Evolutionary conservation across 306 rosid genomes (phyloP), one percentile per base, ranked within the genome.

Genomic region (Cajanus cajan): DNA sequence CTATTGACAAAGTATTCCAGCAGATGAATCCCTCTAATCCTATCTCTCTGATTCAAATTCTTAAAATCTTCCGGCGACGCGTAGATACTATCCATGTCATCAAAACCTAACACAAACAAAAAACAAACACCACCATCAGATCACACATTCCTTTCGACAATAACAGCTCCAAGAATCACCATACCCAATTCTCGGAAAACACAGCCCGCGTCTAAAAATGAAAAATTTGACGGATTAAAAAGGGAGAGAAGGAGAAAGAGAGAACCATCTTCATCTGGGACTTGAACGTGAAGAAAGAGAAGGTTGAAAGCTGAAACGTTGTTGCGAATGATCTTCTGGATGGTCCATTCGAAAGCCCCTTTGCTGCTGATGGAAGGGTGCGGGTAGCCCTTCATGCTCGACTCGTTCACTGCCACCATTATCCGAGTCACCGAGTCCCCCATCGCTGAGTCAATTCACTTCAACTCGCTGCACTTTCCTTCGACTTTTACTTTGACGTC

Each of bases 11-110:
- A 96, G 82, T 87, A 88, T 81, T 93, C 96, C 81, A 96, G 87
- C 62, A 96, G 90, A 81, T 83, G 97, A 85, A 83, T 44, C 76
- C 97, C 99, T 82, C 82, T 86, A 16, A 71, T 59, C 67, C 64
- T 84, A 74, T 93, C 94, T 63, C 89, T 88, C 47, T 75, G 43
- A 71, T 86, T 80, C 87, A 91, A 2, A 80, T 25, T 64, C 76
- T 86, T 83, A 68, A 96, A 96, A 88, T 96, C 99, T 13, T 90
- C 94, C 41, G 90, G 91, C 0, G 99, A 91, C 5, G 99, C 98
- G 62, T 79, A 96, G 59, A 96, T 81, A 39, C 98, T 95, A 71
- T 93, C 98, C 82, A 85, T 81, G 25, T 89, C 97, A 57, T 87
- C 94, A 80, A 89, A 96, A 82, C 96, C 99, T 95, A 77, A 40